Conservation (phyloP, 2,329 filamentous ascomycete species). For the Pestalotiopsis sp. region DNA sequence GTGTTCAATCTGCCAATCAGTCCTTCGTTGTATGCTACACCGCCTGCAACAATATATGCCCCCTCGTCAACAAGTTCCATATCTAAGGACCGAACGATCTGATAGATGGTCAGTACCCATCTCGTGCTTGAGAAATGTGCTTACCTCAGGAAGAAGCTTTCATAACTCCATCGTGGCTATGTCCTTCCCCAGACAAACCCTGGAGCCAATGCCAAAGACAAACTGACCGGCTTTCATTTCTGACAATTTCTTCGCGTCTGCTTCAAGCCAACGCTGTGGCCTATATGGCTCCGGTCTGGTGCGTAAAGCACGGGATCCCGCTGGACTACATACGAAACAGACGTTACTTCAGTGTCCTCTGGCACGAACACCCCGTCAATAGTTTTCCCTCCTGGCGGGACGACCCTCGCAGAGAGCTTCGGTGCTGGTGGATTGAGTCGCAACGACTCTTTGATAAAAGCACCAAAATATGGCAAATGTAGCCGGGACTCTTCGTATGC, state of each 20-base stretch:
- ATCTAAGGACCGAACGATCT: constrained; percentile 21
- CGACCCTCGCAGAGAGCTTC: constrained; percentile 15
- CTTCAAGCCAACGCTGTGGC: constrained; percentile 32
- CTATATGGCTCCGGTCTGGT: constrained; percentile 29
- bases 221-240: constrained; percentile 20
- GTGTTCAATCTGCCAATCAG: constrained; percentile 5
- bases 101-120: not conserved
- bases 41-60: constrained; percentile 19
- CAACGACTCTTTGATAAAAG: constrained; percentile 18
- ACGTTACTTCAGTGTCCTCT: constrained; percentile 29
- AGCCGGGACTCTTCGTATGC: constrained; percentile 16
- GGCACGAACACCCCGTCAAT: constrained; percentile 13
- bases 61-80: constrained; percentile 18
- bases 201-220: constrained; percentile 20
- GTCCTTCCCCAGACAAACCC: constrained; percentile 24
- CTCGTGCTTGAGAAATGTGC: not conserved
- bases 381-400: constrained; percentile 11
- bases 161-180: constrained; percentile 24
- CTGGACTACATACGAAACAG: constrained; percentile 30
- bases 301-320: constrained; percentile 29
- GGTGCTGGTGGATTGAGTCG: constrained; percentile 16
- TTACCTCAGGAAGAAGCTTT: constrained; percentile 18
- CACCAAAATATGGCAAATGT: constrained; percentile 19
- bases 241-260: not conserved
- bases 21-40: constrained; percentile 19